Evolutionary conservation across 192 early-diverging fungal species (phyloP).

Genomic region (Linnemannia exigua): DNA sequence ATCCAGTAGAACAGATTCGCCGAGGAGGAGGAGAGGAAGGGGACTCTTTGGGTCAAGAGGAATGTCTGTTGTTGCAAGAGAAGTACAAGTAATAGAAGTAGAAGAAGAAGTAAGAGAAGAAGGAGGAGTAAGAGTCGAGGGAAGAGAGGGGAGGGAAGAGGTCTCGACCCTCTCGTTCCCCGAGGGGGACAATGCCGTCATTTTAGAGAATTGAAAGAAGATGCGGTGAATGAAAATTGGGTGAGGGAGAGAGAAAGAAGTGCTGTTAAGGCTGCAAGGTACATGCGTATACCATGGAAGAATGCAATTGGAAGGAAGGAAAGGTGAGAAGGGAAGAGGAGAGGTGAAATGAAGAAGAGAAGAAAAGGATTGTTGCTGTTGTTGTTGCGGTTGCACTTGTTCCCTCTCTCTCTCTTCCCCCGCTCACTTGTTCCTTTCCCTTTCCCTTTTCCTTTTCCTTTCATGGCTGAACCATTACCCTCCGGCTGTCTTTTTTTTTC

Average conservation of each 20-base stretch:
- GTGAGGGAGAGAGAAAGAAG: not conserved
- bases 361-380: not conserved
- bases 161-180: not conserved
- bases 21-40: not conserved
- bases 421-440: too few relatives aligned
- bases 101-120: not conserved
- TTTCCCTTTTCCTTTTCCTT: too few relatives aligned
- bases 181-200: conserved; percentile 3
- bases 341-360: not conserved
- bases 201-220: not conserved
- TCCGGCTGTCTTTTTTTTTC: too few relatives aligned
- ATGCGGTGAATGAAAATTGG: conserved; percentile 3
- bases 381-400: too few relatives aligned
- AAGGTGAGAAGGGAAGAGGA: not conserved
- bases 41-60: not conserved
- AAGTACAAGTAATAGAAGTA: not conserved
- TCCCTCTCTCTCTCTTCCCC: not conserved
- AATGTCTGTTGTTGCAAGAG: not conserved
- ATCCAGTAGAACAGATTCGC: not conserved
- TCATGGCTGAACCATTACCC: too few relatives aligned
- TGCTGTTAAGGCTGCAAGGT: too few relatives aligned
- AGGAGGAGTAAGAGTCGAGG: conserved; percentile 1
- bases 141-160: not conserved
- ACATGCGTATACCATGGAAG: not conserved
- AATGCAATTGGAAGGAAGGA: not conserved